Conservation (phyloP, 2,329 filamentous ascomycete species). For the Ophiostoma sp. region DNA sequence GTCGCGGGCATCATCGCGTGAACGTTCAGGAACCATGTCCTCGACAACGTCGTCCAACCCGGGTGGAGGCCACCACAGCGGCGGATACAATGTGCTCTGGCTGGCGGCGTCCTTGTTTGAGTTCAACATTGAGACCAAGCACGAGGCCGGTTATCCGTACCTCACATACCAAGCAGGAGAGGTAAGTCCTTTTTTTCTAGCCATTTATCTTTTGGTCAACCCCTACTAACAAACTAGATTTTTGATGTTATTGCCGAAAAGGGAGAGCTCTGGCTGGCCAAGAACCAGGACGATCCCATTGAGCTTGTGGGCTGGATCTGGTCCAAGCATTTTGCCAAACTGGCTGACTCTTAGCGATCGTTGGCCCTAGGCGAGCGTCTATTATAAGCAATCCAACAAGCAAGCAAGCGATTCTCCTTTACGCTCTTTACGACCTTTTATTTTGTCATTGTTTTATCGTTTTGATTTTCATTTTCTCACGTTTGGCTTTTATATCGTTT, state of each 20-base stretch:
- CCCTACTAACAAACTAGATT: conserved; percentile 46
- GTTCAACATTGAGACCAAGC: conserved; percentile 91
- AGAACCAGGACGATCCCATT: conserved; percentile 85
- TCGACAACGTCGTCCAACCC: conserved; percentile 19
- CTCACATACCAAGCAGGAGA: conserved; percentile 93
- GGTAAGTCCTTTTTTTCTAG: conserved; percentile 38
- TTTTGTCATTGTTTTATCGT: not conserved
- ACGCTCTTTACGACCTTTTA: not conserved
- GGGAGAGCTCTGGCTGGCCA: conserved; percentile 93
- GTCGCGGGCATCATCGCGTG: conserved; percentile 55
- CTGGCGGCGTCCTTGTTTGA: conserved; percentile 91
- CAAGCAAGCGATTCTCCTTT: not conserved
- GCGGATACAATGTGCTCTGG: conserved; percentile 72
- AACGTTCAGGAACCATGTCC: conserved; percentile 43
- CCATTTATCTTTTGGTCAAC: not conserved
- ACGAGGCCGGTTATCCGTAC: conserved; percentile 93
- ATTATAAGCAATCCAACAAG: not conserved
- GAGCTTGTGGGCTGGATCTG: conserved; percentile 93
- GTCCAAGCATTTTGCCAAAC: conserved; percentile 90
- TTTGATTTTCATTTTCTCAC: not conserved
- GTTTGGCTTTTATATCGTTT: not conserved
- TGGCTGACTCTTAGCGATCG: conserved; percentile 44
- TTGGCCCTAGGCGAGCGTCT: not conserved
- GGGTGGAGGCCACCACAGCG: conserved; percentile 25
- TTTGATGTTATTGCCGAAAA: conserved; percentile 94